phyloP scores from a whole-genome alignment of 1,139 yeast genomes.

The Nakaseomyces kungkrabaensis region DNA sequence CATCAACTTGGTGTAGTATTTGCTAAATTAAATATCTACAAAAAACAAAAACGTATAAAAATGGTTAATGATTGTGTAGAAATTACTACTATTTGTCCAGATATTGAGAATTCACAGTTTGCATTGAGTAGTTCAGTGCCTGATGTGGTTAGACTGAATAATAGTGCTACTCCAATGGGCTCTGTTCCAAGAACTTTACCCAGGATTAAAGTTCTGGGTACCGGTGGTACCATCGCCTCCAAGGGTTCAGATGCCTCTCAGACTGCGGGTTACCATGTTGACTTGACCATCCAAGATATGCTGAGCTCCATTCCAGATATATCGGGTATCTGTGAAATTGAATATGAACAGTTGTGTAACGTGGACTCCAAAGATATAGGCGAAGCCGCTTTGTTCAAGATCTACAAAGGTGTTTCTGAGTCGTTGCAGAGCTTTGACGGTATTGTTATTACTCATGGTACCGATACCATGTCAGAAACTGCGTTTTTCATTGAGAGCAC shows the following conservation, averaged over 20 bases:
- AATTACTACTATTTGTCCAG: conserved; percentile 27
- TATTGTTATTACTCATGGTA: conserved; percentile 62
- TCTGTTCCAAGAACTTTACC: conserved; percentile 20
- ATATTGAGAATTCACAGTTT: conserved; percentile 26
- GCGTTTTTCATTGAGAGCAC: conserved; percentile 58
- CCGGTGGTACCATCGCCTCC: conserved; percentile 69
- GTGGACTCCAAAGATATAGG: conserved; percentile 57
- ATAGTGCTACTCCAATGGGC: conserved; percentile 10
- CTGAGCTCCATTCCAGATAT: conserved; percentile 52
- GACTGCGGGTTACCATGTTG: conserved; percentile 62
- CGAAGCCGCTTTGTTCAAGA: conserved; percentile 30
- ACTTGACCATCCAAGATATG: conserved; percentile 54
- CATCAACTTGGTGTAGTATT: too few species aligned
- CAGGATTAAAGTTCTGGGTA: conserved; percentile 50
- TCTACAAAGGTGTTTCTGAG: conserved; percentile 36
- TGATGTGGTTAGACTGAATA: conserved; percentile 4
- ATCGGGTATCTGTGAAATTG: conserved; percentile 45
- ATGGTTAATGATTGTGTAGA: conserved; percentile 26
- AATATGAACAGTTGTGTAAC: conserved; percentile 57
- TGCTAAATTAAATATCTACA: too few species aligned
- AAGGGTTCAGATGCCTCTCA: conserved; percentile 47
- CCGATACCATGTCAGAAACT: conserved; percentile 65
- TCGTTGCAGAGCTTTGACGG: conserved; percentile 37
- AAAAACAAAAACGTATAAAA: neutral
- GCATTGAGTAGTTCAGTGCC: conserved; percentile 9